Conservation (phyloP, 2,329 filamentous ascomycete genomes). For the Diaporthe sp. region DNA sequence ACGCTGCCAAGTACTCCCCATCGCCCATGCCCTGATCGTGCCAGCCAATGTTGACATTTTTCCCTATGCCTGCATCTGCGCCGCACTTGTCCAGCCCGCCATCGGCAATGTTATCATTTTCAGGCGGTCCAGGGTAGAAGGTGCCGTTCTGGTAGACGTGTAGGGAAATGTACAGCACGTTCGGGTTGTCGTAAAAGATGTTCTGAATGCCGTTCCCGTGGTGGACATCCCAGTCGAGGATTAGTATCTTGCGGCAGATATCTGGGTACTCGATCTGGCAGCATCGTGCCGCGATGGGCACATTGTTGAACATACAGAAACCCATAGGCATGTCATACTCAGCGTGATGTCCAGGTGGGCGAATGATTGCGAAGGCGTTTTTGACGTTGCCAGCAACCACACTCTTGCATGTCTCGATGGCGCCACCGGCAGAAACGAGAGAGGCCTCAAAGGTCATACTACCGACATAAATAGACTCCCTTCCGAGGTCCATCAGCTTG, state of each 20-base stretch:
- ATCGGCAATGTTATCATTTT: conserved; percentile 70
- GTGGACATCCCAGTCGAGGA: conserved; percentile 91
- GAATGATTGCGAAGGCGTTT: conserved; percentile 95
- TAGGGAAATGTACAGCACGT: conserved; percentile 94
- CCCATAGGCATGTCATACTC: conserved; percentile 89
- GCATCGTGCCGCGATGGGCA: conserved; percentile 89
- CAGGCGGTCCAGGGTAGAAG: conserved; percentile 85
- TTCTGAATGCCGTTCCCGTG: conserved; percentile 95
- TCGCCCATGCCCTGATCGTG: conserved; percentile 88
- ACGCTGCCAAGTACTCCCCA: conserved; percentile 96
- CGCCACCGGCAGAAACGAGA: conserved; percentile 88
- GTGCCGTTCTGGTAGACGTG: conserved; percentile 87
- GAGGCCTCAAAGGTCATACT: conserved; percentile 85
- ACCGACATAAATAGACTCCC: conserved; percentile 87
- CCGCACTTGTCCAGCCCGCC: conserved; percentile 74
- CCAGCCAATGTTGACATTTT: conserved; percentile 78
- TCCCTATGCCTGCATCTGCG: conserved; percentile 67
- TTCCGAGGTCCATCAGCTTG: conserved; percentile 70
- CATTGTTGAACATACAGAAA: conserved; percentile 98
- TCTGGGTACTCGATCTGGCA: conserved; percentile 88
- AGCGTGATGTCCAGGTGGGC: conserved; percentile 95
- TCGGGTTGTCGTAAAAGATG: conserved; percentile 94
- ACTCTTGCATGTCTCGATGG: conserved; percentile 96
- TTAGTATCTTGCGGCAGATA: conserved; percentile 87
- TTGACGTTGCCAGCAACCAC: conserved; percentile 87